Conservation (phyloP, 2,329 filamentous ascomycete species). For the Gremmenia infestans region DNA sequence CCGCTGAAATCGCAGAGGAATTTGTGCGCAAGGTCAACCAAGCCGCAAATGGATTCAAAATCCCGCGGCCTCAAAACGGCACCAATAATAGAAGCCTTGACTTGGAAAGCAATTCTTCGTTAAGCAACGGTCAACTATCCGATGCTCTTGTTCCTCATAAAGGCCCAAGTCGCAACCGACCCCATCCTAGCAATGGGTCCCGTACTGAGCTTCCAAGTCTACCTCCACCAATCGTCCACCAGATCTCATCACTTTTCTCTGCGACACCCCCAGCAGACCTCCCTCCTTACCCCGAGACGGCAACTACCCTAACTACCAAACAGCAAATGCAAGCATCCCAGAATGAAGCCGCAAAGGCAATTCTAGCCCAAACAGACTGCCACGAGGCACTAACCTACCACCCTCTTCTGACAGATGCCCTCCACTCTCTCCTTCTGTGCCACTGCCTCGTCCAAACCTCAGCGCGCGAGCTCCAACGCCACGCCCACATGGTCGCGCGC, state of each 20-base stretch:
- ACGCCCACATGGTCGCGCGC: slow-evolving; percentile 77
- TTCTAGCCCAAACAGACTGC: slow-evolving; percentile 39
- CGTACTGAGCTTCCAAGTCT: slow-evolving; percentile 38
- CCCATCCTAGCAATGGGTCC: slow-evolving; percentile 25
- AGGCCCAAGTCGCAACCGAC: slow-evolving; percentile 27
- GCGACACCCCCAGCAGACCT: slow-evolving; percentile 61
- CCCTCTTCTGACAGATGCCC: slow-evolving; percentile 70
- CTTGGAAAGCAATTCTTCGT: slow-evolving; percentile 29
- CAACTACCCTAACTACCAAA: slow-evolving; percentile 29
- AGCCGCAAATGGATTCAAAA: slow-evolving; percentile 44
- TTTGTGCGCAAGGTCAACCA: slow-evolving; percentile 54
- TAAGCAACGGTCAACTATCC: slow-evolving; percentile 30
- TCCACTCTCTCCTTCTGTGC: slow-evolving; percentile 73
- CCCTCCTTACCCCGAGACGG: slow-evolving; percentile 57
- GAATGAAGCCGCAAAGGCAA: slow-evolving; percentile 27
- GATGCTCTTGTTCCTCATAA: slow-evolving; percentile 42
- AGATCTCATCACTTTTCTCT: slow-evolving; percentile 64
- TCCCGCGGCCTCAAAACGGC: slow-evolving; percentile 33
- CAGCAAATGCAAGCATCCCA: slow-evolving; percentile 29
- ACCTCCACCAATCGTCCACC: slow-evolving; percentile 44
- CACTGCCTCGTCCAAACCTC: slow-evolving; percentile 79
- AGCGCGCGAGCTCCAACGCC: slow-evolving; percentile 68
- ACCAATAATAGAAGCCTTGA: slow-evolving; percentile 20
- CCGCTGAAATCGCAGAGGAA: slow-evolving; percentile 36
- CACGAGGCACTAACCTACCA: slow-evolving; percentile 73